Evolutionary conservation across 495 filamentous ascomycete species (phyloP), one percentile per base, ranked within the genome.

Genomic region (Penicillium antarcticum): DNA sequence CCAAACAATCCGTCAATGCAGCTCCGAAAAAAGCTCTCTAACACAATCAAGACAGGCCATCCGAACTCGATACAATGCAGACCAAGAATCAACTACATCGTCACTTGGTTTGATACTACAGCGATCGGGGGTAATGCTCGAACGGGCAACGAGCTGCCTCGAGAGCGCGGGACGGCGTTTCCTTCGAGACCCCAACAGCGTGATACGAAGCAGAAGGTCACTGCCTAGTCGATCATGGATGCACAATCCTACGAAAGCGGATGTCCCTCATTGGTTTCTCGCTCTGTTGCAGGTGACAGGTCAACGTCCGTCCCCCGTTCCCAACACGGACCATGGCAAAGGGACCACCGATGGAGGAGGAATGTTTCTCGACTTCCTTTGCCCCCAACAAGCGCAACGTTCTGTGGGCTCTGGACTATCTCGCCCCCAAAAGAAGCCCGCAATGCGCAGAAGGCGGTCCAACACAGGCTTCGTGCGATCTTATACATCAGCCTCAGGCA

Each of bases 91-190:
- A 39, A 48, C 21, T 44, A 46, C 55, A 65, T 62, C 66, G 51
- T 59, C 55, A 35, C 63, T 48, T 58, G 57, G 64, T 57, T 62
- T 55, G 53, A 67, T 48, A 66, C 68, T 52, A 79, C 74, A 40
- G 69, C 76, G 36, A 74, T 83, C 57, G 73, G 69, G 29, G 73
- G 77, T 76, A 63, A 95, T 95, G 89, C 86, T 92, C 70, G 88
- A 95, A 86, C 86, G 85, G 68, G 87, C 86, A 47, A 82, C 83
- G 51, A 80, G 81, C 74, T 87, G 82, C 75, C 79, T 91, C 69
- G 83, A 91, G 80, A 82, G 81, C 74, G 87, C 85, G 78, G 82
- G 80, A 69, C 80, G 82, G 65, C 78, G 79, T 71, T 76, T 87
- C 57, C 70, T 89, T 56, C 86, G 81, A 59, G 73, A 76, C 50